Evolutionary conservation across 1,139 yeast species (phyloP).

Genomic region (Hyphopichia pseudoburtonii): DNA sequence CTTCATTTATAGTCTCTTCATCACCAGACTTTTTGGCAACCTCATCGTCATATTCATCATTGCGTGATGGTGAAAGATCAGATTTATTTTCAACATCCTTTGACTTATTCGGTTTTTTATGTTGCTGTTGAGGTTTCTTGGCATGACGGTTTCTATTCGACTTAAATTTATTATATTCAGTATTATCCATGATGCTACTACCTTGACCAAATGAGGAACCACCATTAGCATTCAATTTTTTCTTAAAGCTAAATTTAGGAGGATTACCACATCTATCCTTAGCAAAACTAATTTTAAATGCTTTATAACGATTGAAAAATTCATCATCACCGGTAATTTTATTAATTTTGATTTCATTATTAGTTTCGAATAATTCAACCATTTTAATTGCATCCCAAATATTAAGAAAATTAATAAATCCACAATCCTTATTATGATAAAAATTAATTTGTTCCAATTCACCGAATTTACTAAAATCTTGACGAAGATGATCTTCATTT

Average conservation of each 20-base stretch:
- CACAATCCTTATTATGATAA: slow-evolving; percentile 46
- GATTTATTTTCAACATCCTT: neutral
- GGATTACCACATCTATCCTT: slow-evolving; percentile 52
- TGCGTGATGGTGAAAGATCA: too few species aligned
- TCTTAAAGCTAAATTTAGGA: slow-evolving; percentile 44
- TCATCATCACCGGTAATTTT: slow-evolving; percentile 20
- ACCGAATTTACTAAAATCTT: slow-evolving; percentile 42
- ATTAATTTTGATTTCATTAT: slow-evolving; percentile 18
- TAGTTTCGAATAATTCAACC: slow-evolving; percentile 32
- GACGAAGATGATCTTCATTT: slow-evolving; percentile 40
- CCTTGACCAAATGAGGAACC: neutral
- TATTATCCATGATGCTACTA: slow-evolving; percentile 1
- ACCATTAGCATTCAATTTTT: slow-evolving; percentile 16
- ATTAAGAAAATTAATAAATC: slow-evolving; percentile 44
- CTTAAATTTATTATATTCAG: slow-evolving; percentile 5
- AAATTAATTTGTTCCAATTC: slow-evolving; percentile 48
- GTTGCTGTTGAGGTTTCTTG: neutral
- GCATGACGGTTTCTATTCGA: neutral
- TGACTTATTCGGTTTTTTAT: neutral
- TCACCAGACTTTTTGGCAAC: slow-evolving; percentile 7
- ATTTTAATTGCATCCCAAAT: slow-evolving; percentile 39
- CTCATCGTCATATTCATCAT: slow-evolving; percentile 8
- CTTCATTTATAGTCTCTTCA: slow-evolving; percentile 33
- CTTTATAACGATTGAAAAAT: slow-evolving; percentile 40
- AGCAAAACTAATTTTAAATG: slow-evolving; percentile 45